Conservation (phyloP, 2,329 filamentous ascomycete genomes). For the Cordyceps cicadae region DNA sequence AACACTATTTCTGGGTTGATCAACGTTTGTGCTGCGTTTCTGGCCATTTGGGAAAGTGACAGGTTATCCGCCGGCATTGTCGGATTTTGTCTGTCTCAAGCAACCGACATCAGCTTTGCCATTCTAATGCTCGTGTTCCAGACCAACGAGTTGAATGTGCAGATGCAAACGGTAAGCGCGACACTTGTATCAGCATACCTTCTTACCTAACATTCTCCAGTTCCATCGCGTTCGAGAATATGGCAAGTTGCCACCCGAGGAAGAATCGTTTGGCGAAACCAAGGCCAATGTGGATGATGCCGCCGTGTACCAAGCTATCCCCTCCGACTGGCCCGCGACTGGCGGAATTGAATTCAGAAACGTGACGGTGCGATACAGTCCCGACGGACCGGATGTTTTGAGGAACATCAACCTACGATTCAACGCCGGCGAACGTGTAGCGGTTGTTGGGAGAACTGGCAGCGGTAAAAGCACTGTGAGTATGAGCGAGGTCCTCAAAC, state of each 20-base stretch:
- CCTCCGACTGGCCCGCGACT: slow-evolving; percentile 35
- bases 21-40: slow-evolving; percentile 40
- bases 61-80: slow-evolving; percentile 43
- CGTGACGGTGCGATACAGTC: slow-evolving; percentile 41
- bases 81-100: slow-evolving; percentile 48
- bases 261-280: slow-evolving; percentile 33
- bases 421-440: slow-evolving; percentile 63
- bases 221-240: slow-evolving; percentile 43
- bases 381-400: slow-evolving; percentile 39
- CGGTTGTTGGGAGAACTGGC: slow-evolving; percentile 71
- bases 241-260: slow-evolving; percentile 32
- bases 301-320: slow-evolving; percentile 31
- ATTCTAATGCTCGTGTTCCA: slow-evolving; percentile 43
- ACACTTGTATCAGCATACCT: too few species aligned
- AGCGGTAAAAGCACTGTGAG: slow-evolving; percentile 74
- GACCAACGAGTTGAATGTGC: slow-evolving; percentile 45
- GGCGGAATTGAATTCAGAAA: slow-evolving; percentile 42
- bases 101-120: slow-evolving; percentile 43
- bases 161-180: slow-evolving; percentile 43
- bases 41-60: slow-evolving; percentile 40
- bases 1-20: slow-evolving; percentile 47
- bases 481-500: background rate
- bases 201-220: slow-evolving; percentile 21
- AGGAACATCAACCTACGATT: slow-evolving; percentile 43
- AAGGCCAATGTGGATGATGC: slow-evolving; percentile 28